These are phyloP conservation scores for Mentha longifolia DNA, from an alignment of 257 asterid species.

Conservation along the genomic window DNA sequence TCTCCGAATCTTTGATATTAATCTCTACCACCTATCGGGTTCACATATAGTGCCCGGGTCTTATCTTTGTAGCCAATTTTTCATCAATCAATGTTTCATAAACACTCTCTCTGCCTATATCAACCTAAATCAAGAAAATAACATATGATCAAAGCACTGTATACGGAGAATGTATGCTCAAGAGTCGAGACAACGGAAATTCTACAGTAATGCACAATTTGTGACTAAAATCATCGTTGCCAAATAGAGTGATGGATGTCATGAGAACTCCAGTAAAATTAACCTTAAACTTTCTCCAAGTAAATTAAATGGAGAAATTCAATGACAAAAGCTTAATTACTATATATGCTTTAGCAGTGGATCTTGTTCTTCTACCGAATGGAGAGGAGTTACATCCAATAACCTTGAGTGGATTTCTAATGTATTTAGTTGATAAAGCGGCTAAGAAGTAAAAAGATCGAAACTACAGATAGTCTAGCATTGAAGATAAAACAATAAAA, in stretches of 20 bases:
- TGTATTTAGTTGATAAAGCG: conserved; percentile 32
- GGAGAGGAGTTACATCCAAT: conserved; percentile 48
- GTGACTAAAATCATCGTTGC: background rate
- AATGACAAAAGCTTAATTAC: conserved; percentile 48
- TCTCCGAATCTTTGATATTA: conserved; percentile 36
- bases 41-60: conserved; percentile 78
- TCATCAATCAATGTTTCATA: conserved; percentile 87
- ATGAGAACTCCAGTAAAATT: conserved; percentile 6
- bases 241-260: no score
- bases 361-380: conserved; percentile 76
- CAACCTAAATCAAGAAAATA: conserved; percentile 45
- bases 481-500: no score
- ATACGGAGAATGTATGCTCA: background rate
- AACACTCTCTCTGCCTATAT: conserved; percentile 87
- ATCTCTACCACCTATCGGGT: conserved; percentile 75
- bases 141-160: conserved; percentile 13
- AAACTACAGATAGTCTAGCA: no score
- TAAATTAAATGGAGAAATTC: background rate
- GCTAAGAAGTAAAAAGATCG: no score
- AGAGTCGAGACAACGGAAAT: background rate
- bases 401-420: no score
- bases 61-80: conserved; percentile 80
- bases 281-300: background rate
- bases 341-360: conserved; percentile 69
- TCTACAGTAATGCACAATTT: background rate